Base-by-base conservation (phyloP, 1,139 yeast genomes). In the Kurtzmaniella quercitrusa region DNA sequence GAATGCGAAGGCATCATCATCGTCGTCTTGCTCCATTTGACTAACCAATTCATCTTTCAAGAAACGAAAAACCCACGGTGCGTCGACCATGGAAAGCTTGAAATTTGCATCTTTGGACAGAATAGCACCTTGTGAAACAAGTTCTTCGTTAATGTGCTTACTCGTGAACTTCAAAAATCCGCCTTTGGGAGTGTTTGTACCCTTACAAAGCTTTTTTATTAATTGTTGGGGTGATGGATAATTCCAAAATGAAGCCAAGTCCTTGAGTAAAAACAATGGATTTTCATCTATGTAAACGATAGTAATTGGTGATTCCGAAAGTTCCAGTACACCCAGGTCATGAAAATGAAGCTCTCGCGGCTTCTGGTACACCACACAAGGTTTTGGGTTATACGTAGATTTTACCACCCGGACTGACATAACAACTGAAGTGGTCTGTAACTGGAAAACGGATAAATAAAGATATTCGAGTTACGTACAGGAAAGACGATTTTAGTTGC, bases 151-250 rank as follows among this genome's bases (percentile, higher is more conserved):
- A 28, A 68, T 45, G 1, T 40, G 41, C 3, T 33, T 12, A 38
- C 50, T 49, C 1, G 75, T 50, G 14, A 47, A 49, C 7, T 42
- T 40, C 7, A 56, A 41, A 37, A 68, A 56, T 2, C 54, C 59
- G 2, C 36, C 12, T 39, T 56, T 65, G 1, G 47, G 21, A 2
- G 63, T n/a, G 2, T 52, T 47, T 1, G 64, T 50, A 3, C 47
- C 43, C 43, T 62, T 65, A 1, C 64, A 45, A 2, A 71, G 36
- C 44, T 54, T 55, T 14, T 51, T 48, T 14, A 71, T 59, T 16
- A 72, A 49, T 47, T 72, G 78, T 46, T 71, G 71, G 4, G 76
- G 66, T 2, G 76, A 71, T 1, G 76, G 75, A 45, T 55, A 71
- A 44, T 65, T 66, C 70, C 74, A 71, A 3, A 61, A 44, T n/a